These are phyloP conservation scores for Solanum chmielewskii DNA, from an alignment of 257 asterid genomes.

Conservation along the genomic window DNA sequence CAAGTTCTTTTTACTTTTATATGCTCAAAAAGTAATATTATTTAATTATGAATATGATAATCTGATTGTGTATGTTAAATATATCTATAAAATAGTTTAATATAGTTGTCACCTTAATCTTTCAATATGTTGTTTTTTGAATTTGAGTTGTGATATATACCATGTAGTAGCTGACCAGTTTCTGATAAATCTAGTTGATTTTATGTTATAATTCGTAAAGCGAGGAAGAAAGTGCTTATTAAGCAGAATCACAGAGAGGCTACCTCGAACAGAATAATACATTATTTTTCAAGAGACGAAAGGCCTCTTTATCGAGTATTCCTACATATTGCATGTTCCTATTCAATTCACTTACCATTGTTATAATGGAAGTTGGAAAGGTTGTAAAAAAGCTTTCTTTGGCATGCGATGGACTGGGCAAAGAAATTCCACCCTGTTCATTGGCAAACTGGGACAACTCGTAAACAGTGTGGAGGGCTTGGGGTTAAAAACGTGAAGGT, in stretches of 20 bases:
- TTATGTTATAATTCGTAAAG: not conserved
- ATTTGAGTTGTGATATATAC: not conserved
- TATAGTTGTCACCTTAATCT: not conserved
- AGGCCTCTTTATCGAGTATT: not conserved
- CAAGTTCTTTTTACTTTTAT: not conserved
- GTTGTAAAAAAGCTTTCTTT: not conserved
- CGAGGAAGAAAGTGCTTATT: not conserved
- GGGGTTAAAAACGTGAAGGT: not conserved
- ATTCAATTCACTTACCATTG: not conserved
- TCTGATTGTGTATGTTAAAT: not conserved
- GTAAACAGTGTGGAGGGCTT: not conserved
- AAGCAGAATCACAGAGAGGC: not conserved
- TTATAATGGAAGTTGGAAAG: not conserved
- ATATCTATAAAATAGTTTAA: not conserved
- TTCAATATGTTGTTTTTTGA: not conserved
- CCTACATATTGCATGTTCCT: not conserved
- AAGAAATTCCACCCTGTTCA: not conserved
- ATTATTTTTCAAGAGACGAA: not conserved
- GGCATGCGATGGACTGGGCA: not conserved
- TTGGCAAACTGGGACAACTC: not conserved
- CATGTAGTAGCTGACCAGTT: not conserved
- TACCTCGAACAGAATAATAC: not conserved
- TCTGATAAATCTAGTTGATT: not conserved
- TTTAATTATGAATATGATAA: not conserved
- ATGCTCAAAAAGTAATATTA: not conserved